Percentiles rank a stretch among this genome's conserved stretches.
Conservation (phyloP, 495 filamentous ascomycete species). For the Aspergillus egyptiacus region DNA sequence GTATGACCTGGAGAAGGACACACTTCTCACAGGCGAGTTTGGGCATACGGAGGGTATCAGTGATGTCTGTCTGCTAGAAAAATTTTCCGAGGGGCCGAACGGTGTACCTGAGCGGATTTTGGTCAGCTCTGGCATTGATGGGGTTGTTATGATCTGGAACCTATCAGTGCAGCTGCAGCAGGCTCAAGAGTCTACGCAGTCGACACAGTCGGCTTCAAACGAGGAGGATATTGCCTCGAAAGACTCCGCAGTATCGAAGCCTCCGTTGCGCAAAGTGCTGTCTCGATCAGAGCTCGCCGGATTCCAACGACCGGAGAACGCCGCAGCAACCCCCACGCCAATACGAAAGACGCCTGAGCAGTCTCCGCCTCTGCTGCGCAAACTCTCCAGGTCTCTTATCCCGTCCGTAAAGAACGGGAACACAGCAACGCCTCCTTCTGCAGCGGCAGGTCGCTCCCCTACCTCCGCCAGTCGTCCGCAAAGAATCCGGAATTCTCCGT, state of each 20-base stretch:
- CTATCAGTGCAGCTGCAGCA: slow-evolving; percentile 43
- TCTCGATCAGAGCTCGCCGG: slow-evolving; percentile 73
- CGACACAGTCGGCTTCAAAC: slow-evolving; percentile 10
- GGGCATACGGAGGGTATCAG: slow-evolving; percentile 91
- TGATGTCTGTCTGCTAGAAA: slow-evolving; percentile 67
- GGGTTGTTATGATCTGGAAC: slow-evolving; percentile 81
- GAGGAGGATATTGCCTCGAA: slow-evolving; percentile 42
- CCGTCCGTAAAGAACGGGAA: slow-evolving; percentile 28
- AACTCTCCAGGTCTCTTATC: slow-evolving; percentile 43
- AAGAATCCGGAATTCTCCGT: slow-evolving; percentile 39
- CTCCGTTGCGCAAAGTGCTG: slow-evolving; percentile 66
- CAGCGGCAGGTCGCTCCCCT: slow-evolving; percentile 35
- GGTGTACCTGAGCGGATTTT: slow-evolving; percentile 44
- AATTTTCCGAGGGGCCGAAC: slow-evolving; percentile 32
- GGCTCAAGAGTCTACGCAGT: slow-evolving; percentile 25
- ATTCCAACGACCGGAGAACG: slow-evolving; percentile 53
- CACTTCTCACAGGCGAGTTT: slow-evolving; percentile 79
- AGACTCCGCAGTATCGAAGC: slow-evolving; percentile 49
- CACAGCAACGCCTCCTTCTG: slow-evolving; percentile 29
- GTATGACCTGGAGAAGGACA: slow-evolving; percentile 71
- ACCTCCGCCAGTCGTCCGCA: slow-evolving; percentile 23
- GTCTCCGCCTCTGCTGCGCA: slow-evolving; percentile 61
- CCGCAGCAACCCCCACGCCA: slow-evolving; percentile 46
- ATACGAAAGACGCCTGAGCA: slow-evolving; percentile 36
- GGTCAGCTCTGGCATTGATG: slow-evolving; percentile 74